Base-by-base conservation (phyloP, 305 asterid species). In the Solanum chacoense region DNA sequence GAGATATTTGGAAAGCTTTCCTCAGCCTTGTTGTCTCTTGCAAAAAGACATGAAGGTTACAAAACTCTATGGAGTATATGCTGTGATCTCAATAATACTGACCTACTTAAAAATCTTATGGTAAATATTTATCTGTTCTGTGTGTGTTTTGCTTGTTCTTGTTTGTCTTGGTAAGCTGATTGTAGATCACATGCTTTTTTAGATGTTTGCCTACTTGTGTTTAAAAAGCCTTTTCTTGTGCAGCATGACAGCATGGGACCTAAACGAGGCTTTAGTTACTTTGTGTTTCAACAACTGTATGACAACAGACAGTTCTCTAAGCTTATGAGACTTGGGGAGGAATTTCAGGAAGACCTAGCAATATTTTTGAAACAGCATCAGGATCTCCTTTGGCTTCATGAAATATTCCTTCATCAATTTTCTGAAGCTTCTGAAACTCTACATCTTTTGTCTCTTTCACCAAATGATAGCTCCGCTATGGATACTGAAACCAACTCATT, bases 331-430 rank as follows among this genome's bases (percentile, higher is more conserved):
- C 94, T 94, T 88, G 98, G 99, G 35, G 98, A 97, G 90, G 98
- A 97, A 93, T 96, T 97, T 91, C 96, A 91, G 88, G 98, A 94
- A 77, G 98, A 94, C 89, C 93, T 97, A 42, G 91, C 95, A 90
- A 91, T 90, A 38, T 97, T 95, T 92, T 93, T 96, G 91, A 94
- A 93, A 93, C 95, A 91, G 87, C 94, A 94, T 91, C 95, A 94
- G 36, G 95, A 96, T 89, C 96, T 95, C 86, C 95, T 93, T 85
- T 97, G 98, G 99, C 99, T 96, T 93, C 98, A 97, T 88, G 98
- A 97, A 92, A 87, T 97, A 90, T 93, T 93, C 88, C 98, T 96
- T 90, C 95, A 91, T 93, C 96, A 95, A 86, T 97, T 94, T 93
- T 91, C 94, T 86, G 92, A 94, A 24, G 99, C 98, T 87, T 94